Base-by-base conservation (phyloP, 179 eudicot species). In the Silene coronaria region DNA sequence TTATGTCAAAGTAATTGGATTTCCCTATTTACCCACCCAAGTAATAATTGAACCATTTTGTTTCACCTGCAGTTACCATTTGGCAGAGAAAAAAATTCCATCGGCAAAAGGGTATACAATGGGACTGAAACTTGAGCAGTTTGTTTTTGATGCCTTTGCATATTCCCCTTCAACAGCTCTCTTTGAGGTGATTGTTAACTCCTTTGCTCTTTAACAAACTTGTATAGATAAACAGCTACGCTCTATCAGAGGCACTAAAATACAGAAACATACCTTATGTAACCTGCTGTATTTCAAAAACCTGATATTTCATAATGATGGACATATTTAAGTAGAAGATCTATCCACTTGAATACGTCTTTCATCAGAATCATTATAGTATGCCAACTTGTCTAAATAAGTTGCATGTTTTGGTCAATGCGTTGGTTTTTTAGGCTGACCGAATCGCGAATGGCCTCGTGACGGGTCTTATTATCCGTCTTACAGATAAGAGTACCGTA, bases 111-210 rank as follows among this genome's bases (percentile, higher is more conserved):
- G 96, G 72, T 85, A 80, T 57, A 86, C 92, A 57, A 48, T 84
- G 80, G 98, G 98, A 70, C 84, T 85, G 77, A 94, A 94, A 77
- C 82, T 94, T 42, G 98, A 94, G 82, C 98, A 94, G 75, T 94
- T 91, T 77, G 86, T 94, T 76, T 94, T 94, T 80, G 97, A 94
- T 82, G 96, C 98, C 74, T 91, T 94, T 75, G 83, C 96, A 2
- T 94, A 94, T 83, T 86, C 98, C 81, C 91, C 98, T 80, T 91
- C 97, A 2, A 94, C 97, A 26, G 92, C 94, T 36, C 96, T 91
- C 74, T 94, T 90, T 79, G 98, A 94, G 98, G 97, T 91, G 71
- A 74, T 62, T 69, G 61, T 74, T 46, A 0, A n/a, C 17, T 68
- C 55, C 36, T 76, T 32, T 19, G 34, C 24, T 55, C 32, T 16